Evolutionary conservation across 208 protist species (phyloP).

Genomic region (Trypanosoma vivax): DNA sequence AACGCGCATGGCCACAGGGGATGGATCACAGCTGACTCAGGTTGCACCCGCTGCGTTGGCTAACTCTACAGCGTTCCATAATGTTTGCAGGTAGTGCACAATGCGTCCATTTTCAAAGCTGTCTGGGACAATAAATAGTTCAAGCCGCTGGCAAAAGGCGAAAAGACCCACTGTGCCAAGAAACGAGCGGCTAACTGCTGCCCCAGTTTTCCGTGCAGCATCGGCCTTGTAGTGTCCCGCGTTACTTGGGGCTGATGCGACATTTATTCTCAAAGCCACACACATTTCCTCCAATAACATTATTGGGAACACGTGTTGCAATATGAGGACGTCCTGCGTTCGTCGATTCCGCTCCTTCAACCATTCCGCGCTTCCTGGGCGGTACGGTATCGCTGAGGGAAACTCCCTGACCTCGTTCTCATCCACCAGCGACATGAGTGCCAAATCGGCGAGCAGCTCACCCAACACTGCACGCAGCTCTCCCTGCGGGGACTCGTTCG

Average conservation of each 20-base stretch:
- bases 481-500: conserved; percentile 40
- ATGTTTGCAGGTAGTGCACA: conserved; percentile 25
- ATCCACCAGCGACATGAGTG: conserved; percentile 45
- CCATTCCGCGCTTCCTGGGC: conserved; percentile 10
- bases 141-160: conserved; percentile 51
- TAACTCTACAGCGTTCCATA: conserved; percentile 49
- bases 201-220: conserved; percentile 1
- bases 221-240: neutral
- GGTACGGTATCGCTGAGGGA: conserved; percentile 12
- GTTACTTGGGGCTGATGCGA: neutral
- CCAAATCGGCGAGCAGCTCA: conserved; percentile 61
- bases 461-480: conserved; percentile 55
- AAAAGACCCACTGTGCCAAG: conserved; percentile 58
- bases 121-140: conserved; percentile 40
- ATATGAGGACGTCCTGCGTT: conserved; percentile 15
- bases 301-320: conserved; percentile 48
- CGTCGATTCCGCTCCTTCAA: neutral
- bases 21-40: conserved; percentile 4
- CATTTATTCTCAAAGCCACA: conserved; percentile 29
- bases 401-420: conserved; percentile 10
- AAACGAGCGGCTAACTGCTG: conserved; percentile 29
- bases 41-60: neutral
- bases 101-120: conserved; percentile 34
- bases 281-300: conserved; percentile 53
- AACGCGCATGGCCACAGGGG: no score